Evolutionary conservation across 2,329 filamentous ascomycete genomes (phyloP).

Genomic region (Neocucurbitaria cava): DNA sequence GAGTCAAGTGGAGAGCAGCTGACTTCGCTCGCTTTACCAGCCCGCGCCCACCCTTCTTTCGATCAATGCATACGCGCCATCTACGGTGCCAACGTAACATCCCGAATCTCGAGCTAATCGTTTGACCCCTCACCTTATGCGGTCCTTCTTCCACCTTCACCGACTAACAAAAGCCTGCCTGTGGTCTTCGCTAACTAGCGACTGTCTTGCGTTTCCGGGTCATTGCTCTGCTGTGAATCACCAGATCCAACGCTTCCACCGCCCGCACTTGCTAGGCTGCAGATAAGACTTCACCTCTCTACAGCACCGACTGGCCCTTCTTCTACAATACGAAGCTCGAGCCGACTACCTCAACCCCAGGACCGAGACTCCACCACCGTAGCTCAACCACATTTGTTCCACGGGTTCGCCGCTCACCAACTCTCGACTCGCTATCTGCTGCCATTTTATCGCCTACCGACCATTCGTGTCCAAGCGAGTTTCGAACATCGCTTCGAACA

Average conservation of each 20-base stretch:
- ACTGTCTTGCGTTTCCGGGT: constrained; percentile 7
- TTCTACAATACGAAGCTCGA: constrained; percentile 4
- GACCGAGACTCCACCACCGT: neutral
- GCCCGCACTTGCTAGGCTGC: constrained; percentile 18
- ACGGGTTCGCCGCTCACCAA: neutral
- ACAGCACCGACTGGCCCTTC: constrained; percentile 15
- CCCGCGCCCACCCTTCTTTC: constrained; percentile 22
- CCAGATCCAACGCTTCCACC: constrained; percentile 21
- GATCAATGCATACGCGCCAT: constrained; percentile 17
- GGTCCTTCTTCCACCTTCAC: constrained; percentile 9
- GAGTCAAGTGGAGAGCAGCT: constrained; percentile 25
- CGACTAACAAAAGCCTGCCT: constrained; percentile 11
- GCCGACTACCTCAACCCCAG: constrained; percentile 5
- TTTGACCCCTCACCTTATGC: constrained; percentile 19
- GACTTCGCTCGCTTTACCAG: constrained; percentile 14
- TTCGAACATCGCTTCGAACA: neutral
- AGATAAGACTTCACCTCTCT: constrained; percentile 22
- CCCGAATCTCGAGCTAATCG: constrained; percentile 13
- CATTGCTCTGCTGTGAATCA: constrained; percentile 26
- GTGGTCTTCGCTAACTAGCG: constrained; percentile 10
- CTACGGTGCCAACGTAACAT: constrained; percentile 26
- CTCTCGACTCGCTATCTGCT: neutral
- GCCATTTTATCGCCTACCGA: neutral
- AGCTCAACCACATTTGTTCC: neutral
- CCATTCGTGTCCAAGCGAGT: constrained; percentile 2